Evolutionary conservation across 352 stramenopile genomes (phyloP).

Genomic region (Pythium apleroticum): DNA sequence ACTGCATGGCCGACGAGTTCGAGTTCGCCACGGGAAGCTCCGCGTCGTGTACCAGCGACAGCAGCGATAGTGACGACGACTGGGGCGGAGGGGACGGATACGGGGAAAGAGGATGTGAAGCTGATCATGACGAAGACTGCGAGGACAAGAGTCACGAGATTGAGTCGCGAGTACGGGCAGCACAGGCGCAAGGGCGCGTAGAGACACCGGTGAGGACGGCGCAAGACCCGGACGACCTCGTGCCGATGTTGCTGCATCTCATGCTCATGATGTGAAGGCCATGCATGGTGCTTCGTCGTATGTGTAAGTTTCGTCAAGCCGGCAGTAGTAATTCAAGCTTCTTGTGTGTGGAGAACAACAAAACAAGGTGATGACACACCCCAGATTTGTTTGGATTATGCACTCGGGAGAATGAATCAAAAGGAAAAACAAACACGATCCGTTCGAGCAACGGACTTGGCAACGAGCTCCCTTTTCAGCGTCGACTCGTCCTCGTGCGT

Average conservation of each 20-base stretch:
- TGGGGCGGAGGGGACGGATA: neutral
- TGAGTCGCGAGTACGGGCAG: neutral
- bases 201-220: neutral
- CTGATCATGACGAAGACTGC: neutral
- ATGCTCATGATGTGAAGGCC: constrained; percentile 22
- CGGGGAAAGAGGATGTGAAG: neutral
- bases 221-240: constrained; percentile 16
- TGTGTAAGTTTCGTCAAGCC: too few relatives aligned
- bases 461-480: too few relatives aligned
- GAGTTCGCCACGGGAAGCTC: constrained; percentile 22
- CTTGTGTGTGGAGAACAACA: too few relatives aligned
- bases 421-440: too few relatives aligned
- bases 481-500: too few relatives aligned
- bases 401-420: too few relatives aligned
- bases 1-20: constrained; percentile 26
- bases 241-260: constrained; percentile 26
- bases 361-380: too few relatives aligned
- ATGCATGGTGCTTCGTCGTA: too few relatives aligned
- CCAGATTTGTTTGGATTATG: too few relatives aligned
- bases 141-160: neutral
- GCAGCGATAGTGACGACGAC: constrained; percentile 12
- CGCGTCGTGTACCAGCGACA: constrained; percentile 9
- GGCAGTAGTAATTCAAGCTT: too few relatives aligned
- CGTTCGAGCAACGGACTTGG: too few relatives aligned
- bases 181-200: neutral